These are phyloP conservation scores for Fusarium sublunatum DNA, from an alignment of 2,329 filamentous ascomycete species.

Conservation along the genomic window DNA sequence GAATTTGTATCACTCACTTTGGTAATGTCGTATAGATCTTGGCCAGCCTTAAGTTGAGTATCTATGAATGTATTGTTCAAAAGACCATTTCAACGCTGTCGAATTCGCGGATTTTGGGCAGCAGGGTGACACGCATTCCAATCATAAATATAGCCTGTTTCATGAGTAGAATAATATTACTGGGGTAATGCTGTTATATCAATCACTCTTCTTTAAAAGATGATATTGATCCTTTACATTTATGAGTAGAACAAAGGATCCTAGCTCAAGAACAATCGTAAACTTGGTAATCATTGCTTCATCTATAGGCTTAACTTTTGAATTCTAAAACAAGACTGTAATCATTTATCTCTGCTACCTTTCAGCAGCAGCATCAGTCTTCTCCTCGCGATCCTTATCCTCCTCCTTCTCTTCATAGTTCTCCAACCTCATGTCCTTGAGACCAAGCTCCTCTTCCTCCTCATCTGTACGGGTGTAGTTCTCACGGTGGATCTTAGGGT, in stretches of 20 bases:
- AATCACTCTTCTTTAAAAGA: too few species aligned
- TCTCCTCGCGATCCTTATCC: conserved; percentile 41
- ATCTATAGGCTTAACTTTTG: conserved; percentile 32
- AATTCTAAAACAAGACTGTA: conserved; percentile 11
- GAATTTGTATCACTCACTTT: too few species aligned
- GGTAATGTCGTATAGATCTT: too few species aligned
- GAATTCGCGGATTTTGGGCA: too few species aligned
- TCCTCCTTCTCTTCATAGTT: conserved; percentile 71
- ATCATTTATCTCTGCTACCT: conserved; percentile 22
- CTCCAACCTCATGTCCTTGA: conserved; percentile 93
- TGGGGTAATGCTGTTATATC: too few species aligned
- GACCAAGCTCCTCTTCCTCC: conserved; percentile 91
- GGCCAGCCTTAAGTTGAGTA: too few species aligned
- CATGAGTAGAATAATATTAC: too few species aligned
- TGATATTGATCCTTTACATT: too few species aligned
- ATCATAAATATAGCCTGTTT: too few species aligned
- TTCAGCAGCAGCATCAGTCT: conserved; percentile 21
- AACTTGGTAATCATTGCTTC: conserved; percentile 31
- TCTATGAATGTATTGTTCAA: too few species aligned
- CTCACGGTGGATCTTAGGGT: conserved; percentile 83
- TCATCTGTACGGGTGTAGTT: conserved; percentile 89
- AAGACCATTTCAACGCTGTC: too few species aligned
- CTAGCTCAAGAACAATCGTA: not conserved
- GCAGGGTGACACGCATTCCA: not conserved
- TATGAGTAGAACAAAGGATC: not conserved